A percentile compares a stretch with the other conserved stretches of the same genome.
phyloP scores from a whole-genome alignment of 176 grass and related monocot genomes.

The Melocanna baccifera region DNA sequence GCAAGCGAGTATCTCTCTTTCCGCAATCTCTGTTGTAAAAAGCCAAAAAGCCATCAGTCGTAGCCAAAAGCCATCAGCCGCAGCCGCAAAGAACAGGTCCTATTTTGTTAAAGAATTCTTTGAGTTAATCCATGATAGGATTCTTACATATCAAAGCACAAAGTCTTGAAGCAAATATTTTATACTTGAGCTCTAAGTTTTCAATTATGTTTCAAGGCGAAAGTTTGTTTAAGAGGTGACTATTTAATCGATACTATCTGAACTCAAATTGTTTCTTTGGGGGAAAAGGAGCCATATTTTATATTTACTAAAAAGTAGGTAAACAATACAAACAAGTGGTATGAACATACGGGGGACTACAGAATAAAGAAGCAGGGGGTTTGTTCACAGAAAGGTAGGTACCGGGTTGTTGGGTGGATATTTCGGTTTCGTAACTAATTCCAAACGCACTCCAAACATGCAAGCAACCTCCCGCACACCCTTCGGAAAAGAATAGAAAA shows the following conservation, averaged over 20 bases:
- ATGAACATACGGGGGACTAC: background rate
- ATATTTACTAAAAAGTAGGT: background rate
- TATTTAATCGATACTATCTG: background rate
- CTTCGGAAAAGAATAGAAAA: background rate
- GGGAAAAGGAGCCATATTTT: background rate
- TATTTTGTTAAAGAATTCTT: background rate
- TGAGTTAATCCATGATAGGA: background rate
- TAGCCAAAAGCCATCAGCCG: too few relatives aligned
- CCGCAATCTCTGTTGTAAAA: too few relatives aligned
- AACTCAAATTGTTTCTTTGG: background rate
- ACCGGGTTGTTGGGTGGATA: slow-evolving; percentile 46
- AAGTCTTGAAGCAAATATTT: background rate
- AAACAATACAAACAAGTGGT: background rate
- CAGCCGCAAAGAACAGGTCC: too few relatives aligned
- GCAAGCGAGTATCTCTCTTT: too few relatives aligned
- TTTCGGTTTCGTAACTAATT: slow-evolving; percentile 56
- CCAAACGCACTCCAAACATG: slow-evolving; percentile 13
- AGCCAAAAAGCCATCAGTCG: too few relatives aligned
- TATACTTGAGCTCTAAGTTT: background rate
- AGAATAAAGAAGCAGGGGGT: background rate
- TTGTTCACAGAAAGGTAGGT: slow-evolving; percentile 17
- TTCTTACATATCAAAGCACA: background rate
- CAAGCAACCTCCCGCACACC: slow-evolving; percentile 32
- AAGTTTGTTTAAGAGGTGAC: background rate
- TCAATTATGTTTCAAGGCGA: background rate